Evolutionary conservation across 495 filamentous ascomycete genomes (phyloP).

Genomic region (Paragyromitra xinjiangensis): DNA sequence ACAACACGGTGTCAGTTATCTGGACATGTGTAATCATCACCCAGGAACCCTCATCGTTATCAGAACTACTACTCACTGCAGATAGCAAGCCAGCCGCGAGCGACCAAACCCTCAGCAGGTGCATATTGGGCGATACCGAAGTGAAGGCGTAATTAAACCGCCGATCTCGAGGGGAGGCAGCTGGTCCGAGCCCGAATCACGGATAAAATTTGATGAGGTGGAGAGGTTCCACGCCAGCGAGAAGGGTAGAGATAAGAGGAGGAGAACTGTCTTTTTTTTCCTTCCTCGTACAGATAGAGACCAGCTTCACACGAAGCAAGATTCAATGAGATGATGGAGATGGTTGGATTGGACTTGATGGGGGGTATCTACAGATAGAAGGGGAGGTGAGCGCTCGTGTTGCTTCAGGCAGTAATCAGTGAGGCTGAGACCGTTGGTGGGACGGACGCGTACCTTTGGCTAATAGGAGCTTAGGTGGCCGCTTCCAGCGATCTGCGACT

Average conservation of each 20-base stretch:
- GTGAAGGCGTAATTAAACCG: constrained; percentile 33
- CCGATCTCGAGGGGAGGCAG: constrained; percentile 29
- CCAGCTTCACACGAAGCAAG: constrained; percentile 40
- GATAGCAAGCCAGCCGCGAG: constrained; percentile 45
- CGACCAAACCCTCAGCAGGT: constrained; percentile 54
- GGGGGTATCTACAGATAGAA: constrained; percentile 43
- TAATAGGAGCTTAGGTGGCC: constrained; percentile 44
- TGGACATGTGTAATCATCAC: neutral
- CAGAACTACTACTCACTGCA: constrained; percentile 29
- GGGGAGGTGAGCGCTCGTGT: constrained; percentile 12
- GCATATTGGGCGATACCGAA: constrained; percentile 54
- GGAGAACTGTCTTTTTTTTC: neutral
- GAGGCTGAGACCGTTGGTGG: constrained; percentile 45
- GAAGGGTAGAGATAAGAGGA: constrained; percentile 9
- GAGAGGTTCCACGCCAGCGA: constrained; percentile 8
- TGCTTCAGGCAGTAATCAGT: constrained; percentile 27
- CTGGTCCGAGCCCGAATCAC: constrained; percentile 36
- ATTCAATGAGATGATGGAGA: constrained; percentile 40
- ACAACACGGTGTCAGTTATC: constrained; percentile 38
- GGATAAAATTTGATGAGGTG: constrained; percentile 15
- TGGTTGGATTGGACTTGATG: constrained; percentile 12
- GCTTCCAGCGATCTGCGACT: constrained; percentile 27
- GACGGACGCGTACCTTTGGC: constrained; percentile 49
- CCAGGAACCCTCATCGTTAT: constrained; percentile 7
- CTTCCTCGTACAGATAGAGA: constrained; percentile 12